A percentile compares a stretch with the other conserved stretches of the same genome.
Evolutionary conservation across 192 early-diverging fungal species (phyloP).

Genomic region (Rhizophlyctis rosea): DNA sequence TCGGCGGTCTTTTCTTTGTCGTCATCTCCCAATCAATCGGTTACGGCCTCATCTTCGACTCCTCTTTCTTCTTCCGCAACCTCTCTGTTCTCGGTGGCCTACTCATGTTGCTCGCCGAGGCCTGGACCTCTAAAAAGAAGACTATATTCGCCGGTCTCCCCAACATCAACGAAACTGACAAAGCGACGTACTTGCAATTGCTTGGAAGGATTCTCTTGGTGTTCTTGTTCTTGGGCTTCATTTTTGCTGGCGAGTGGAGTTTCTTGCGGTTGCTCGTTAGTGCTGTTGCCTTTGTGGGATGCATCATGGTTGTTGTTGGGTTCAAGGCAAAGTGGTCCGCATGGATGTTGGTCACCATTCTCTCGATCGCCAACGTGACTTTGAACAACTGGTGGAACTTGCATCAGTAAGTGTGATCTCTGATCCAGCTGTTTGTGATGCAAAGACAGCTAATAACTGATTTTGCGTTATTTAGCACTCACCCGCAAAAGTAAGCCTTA

Average conservation of each 20-base stretch:
- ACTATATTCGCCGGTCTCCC: constrained; percentile 85
- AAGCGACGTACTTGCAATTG: constrained; percentile 87
- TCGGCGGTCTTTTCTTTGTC: constrained; percentile 75
- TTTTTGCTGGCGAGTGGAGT: constrained; percentile 81
- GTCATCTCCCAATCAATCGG: constrained; percentile 86
- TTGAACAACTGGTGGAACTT: constrained; percentile 97
- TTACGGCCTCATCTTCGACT: constrained; percentile 90
- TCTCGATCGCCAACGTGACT: constrained; percentile 86
- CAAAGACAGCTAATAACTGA: not conserved
- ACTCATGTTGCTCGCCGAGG: constrained; percentile 89
- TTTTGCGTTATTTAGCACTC: constrained; percentile 23
- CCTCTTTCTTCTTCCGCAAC: constrained; percentile 86
- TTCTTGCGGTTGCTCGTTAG: constrained; percentile 68
- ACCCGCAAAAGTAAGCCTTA: constrained; percentile 57
- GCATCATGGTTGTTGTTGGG: constrained; percentile 92
- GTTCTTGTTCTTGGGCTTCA: constrained; percentile 85
- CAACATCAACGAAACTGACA: constrained; percentile 76
- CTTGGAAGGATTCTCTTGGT: constrained; percentile 90
- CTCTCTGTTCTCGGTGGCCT: constrained; percentile 93
- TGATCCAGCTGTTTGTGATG: constrained; percentile 1
- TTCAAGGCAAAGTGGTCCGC: constrained; percentile 98
- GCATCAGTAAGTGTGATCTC: constrained; percentile 64
- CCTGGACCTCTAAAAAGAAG: constrained; percentile 59
- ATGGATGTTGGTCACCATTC: constrained; percentile 84
- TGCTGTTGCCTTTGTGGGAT: constrained; percentile 73